Evolutionary conservation across 345 rosid genomes (phyloP).

Genomic region (Excoecaria agallocha): DNA sequence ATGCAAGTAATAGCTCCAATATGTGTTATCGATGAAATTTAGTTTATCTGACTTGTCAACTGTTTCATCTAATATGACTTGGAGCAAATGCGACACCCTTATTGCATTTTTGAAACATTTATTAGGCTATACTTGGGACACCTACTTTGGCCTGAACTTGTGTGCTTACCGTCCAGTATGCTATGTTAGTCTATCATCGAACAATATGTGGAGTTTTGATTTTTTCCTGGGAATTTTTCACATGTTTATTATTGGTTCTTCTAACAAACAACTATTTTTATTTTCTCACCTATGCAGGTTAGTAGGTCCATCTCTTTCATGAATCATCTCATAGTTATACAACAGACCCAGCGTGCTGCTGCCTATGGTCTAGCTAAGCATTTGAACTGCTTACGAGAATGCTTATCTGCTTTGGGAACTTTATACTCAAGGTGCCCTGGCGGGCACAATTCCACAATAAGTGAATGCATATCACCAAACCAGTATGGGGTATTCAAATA

Average conservation of each 20-base stretch:
- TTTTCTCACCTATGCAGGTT: conserved; percentile 45
- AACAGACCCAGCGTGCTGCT: conserved; percentile 66
- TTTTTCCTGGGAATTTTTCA: not conserved
- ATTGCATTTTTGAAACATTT: not conserved
- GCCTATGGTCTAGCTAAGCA: conserved; percentile 54
- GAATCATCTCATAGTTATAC: conserved; percentile 71
- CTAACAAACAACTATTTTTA: too few species aligned
- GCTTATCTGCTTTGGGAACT: conserved; percentile 39
- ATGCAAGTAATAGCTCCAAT: not conserved
- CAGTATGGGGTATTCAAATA: conserved; percentile 50
- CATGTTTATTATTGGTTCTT: not conserved
- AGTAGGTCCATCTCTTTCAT: conserved; percentile 67
- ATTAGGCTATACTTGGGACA: not conserved
- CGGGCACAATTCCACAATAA: conserved; percentile 20
- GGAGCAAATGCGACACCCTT: not conserved
- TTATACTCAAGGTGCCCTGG: conserved; percentile 34
- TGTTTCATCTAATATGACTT: not conserved
- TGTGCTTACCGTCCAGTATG: not conserved
- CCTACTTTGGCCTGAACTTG: not conserved
- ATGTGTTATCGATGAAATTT: not conserved
- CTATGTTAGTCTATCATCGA: not conserved
- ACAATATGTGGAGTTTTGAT: not conserved
- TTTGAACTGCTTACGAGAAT: conserved; percentile 44
- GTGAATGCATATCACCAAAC: conserved; percentile 46
- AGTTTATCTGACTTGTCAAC: not conserved